Evolutionary conservation across 768 basidiomycete genomes (phyloP).

Genomic region (Amanita thiersii): DNA sequence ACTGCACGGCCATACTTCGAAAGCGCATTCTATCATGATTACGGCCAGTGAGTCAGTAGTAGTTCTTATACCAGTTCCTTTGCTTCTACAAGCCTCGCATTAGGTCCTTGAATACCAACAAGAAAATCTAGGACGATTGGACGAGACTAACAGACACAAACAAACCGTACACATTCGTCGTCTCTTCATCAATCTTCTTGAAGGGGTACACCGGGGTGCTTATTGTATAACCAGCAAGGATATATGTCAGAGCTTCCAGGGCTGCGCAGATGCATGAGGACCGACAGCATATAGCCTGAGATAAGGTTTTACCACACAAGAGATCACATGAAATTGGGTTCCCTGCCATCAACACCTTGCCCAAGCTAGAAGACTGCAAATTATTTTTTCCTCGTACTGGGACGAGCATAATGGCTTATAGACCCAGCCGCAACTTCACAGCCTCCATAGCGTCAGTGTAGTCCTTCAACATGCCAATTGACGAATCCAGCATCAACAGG

Average conservation of each 20-base stretch:
- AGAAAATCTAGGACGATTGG: too few relatives aligned
- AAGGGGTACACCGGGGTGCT: constrained; percentile 87
- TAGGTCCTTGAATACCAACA: too few relatives aligned
- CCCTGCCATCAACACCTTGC: constrained; percentile 79
- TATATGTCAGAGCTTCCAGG: constrained; percentile 70
- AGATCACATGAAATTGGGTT: constrained; percentile 82
- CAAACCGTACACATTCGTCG: constrained; percentile 79
- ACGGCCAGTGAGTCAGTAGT: too few relatives aligned
- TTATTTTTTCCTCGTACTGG: constrained; percentile 89
- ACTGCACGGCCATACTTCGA: too few relatives aligned
- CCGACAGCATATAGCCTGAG: constrained; percentile 80
- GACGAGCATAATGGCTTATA: constrained; percentile 84
- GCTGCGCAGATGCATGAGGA: constrained; percentile 81
- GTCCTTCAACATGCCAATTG: constrained; percentile 65
- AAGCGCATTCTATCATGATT: too few relatives aligned
- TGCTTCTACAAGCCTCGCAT: too few relatives aligned
- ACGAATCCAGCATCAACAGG: constrained; percentile 68
- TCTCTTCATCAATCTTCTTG: constrained; percentile 87
- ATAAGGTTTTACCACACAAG: constrained; percentile 89
- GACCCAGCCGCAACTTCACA: constrained; percentile 82
- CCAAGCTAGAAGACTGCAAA: constrained; percentile 87
- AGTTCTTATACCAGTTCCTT: too few relatives aligned
- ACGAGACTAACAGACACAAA: too few relatives aligned
- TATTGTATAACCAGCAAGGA: constrained; percentile 80
- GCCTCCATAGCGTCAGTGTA: constrained; percentile 87